These are phyloP conservation scores for Backusella psychrophila DNA, from an alignment of 192 early-diverging fungal species.

Conservation along the genomic window DNA sequence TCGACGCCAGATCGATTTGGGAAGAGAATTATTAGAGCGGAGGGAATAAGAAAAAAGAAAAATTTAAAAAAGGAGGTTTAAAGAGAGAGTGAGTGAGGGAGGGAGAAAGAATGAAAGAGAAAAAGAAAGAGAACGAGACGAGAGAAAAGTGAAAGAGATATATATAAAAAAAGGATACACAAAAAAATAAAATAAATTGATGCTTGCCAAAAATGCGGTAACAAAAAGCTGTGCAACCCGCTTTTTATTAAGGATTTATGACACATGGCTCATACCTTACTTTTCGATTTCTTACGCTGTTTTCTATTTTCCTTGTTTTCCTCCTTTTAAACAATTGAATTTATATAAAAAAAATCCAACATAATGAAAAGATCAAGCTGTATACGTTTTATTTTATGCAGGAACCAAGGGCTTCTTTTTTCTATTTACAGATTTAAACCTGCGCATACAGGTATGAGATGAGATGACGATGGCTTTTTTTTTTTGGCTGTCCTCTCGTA, in stretches of 20 bases:
- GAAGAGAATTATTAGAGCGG: neutral
- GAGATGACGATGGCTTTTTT: neutral
- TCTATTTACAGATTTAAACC: neutral
- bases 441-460: neutral
- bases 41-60: neutral
- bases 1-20: neutral
- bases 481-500: neutral
- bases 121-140: neutral
- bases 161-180: neutral
- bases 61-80: no score
- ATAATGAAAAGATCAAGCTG: neutral
- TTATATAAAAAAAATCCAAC: neutral
- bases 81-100: no score
- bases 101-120: neutral
- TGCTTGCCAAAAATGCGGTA: constrained; percentile 6
- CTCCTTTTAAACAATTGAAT: neutral
- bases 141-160: neutral
- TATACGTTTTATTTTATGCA: neutral
- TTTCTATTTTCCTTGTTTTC: neutral
- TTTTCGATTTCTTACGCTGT: neutral
- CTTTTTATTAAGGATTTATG: neutral
- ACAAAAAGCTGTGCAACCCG: constrained; percentile 6
- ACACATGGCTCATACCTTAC: neutral
- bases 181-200: constrained; percentile 5
- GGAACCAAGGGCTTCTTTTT: neutral